Conservation (phyloP, 345 rosid genomes). For the Linum trigynum region DNA sequence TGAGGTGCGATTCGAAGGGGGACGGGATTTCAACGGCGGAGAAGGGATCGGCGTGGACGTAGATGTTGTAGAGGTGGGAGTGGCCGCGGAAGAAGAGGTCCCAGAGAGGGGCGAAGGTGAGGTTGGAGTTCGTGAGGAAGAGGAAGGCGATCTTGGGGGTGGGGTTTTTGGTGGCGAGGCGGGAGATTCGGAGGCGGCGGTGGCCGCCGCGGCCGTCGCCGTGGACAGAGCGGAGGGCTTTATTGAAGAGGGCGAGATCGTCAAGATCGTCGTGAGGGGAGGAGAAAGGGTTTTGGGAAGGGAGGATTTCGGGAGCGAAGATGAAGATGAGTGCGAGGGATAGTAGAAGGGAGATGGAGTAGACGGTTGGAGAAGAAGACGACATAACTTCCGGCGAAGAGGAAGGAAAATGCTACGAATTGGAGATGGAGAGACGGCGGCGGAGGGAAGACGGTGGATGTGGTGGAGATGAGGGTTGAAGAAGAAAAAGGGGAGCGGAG, state of each 20-base stretch:
- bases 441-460: neutral
- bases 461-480: neutral
- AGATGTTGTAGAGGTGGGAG: slow-evolving; percentile 46
- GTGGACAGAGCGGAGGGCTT: slow-evolving; percentile 29
- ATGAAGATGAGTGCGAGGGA: slow-evolving; percentile 42
- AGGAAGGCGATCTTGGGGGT: slow-evolving; percentile 79
- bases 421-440: slow-evolving; percentile 29
- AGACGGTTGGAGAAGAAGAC: slow-evolving; percentile 39
- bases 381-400: neutral
- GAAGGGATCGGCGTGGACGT: slow-evolving; percentile 71
- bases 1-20: slow-evolving; percentile 36
- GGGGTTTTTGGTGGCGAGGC: slow-evolving; percentile 26
- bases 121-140: slow-evolving; percentile 82
- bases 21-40: slow-evolving; percentile 15
- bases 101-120: slow-evolving; percentile 67
- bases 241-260: slow-evolving; percentile 55
- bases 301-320: slow-evolving; percentile 33
- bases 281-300: slow-evolving; percentile 12
- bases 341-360: slow-evolving; percentile 41
- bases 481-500: too few relatives aligned
- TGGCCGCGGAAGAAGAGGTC: slow-evolving; percentile 53
- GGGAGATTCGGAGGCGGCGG: slow-evolving; percentile 19
- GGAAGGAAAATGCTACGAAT: slow-evolving; percentile 32
- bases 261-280: slow-evolving; percentile 41
- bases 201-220: neutral